A percentile compares a stretch with the other conserved stretches of the same genome.
These are phyloP conservation scores for Thermomyces lanuginosus DNA, from an alignment of 2,329 filamentous ascomycete species.

Conservation along the genomic window DNA sequence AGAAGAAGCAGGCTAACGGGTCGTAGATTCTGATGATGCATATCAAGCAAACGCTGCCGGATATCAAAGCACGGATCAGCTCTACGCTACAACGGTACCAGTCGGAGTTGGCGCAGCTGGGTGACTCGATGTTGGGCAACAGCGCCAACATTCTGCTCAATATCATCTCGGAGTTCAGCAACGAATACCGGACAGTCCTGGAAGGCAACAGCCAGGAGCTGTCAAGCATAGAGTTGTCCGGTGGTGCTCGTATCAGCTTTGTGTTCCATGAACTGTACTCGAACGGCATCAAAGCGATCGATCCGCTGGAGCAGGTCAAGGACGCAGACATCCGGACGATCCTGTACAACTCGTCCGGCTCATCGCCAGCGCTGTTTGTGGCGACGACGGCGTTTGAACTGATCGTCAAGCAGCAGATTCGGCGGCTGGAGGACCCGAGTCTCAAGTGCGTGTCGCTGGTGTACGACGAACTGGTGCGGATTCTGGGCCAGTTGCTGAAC, in stretches of 20 bases:
- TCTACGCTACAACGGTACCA: conserved; percentile 85
- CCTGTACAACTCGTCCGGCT: conserved; percentile 97
- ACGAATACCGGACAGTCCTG: conserved; percentile 88
- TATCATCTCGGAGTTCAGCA: conserved; percentile 97
- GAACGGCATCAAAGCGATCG: conserved; percentile 92
- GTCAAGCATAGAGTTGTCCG: conserved; percentile 84
- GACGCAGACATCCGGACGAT: conserved; percentile 95
- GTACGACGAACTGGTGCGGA: conserved; percentile 93
- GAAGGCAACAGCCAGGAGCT: conserved; percentile 95
- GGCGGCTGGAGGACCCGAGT: conserved; percentile 85
- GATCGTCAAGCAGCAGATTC: conserved; percentile 98
- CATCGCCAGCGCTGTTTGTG: conserved; percentile 89
- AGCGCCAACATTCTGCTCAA: conserved; percentile 92
- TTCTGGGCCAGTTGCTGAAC: conserved; percentile 71
- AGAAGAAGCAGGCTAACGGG: neutral
- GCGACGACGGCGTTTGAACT: conserved; percentile 96
- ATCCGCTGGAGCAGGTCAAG: conserved; percentile 94
- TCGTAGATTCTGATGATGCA: conserved; percentile 93
- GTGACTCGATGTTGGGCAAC: conserved; percentile 90
- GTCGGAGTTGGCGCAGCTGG: conserved; percentile 62
- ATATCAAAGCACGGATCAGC: conserved; percentile 95
- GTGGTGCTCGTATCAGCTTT: conserved; percentile 95
- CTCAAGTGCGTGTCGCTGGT: conserved; percentile 94
- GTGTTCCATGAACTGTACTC: conserved; percentile 98
- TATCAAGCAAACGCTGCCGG: conserved; percentile 96